Evolutionary conservation across 345 rosid genomes (phyloP), one percentile per base, ranked within the genome.

Genomic region (Moringa oleifera): DNA sequence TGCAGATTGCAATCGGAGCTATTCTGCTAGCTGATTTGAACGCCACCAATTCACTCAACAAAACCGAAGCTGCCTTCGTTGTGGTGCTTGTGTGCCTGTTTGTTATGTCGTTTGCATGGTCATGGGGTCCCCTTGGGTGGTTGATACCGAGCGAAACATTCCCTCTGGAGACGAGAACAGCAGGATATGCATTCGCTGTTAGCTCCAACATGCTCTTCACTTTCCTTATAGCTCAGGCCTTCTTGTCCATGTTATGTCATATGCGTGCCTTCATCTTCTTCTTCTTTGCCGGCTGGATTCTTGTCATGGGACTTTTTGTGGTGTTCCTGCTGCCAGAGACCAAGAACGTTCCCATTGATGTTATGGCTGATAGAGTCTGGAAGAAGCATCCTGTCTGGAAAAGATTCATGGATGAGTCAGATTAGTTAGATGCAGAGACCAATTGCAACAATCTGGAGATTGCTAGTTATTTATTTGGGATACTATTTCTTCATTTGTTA

Each of bases 121-220:
- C 89, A 49, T 84, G 86, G 89, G 89, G 86, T 0, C 86, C 86
- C 16, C 69, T 81, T 0, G 82, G 89, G 1, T 81, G 89, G 89
- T 63, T 84, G 23, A 76, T 84, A 33, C 89, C 86, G 0, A 81
- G 89, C 20, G 86, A 84, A 58, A 81, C 75, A 3, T 81, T 81
- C 65, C 89, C 85, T 0, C 11, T 84, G 0, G 86, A 84, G 64
- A 81, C 80, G 0, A 52, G 82, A 55, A 66, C 82, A 0, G 68
- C 81, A 0, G 84, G 81, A 9, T 82, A 68, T 41, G 71, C 80
- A 17, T 76, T 69, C 5, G 78, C 86, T 0, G 80, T 75, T 20
- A 74, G 81, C 22, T 57, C 75, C 33, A 84, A 81, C 67, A 84
- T 79, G 86, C 41, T 84, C 25, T 79, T 73, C 71, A 84, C 86